Base-by-base conservation (phyloP, 768 basidiomycete genomes). In the Auricularia cornea region DNA sequence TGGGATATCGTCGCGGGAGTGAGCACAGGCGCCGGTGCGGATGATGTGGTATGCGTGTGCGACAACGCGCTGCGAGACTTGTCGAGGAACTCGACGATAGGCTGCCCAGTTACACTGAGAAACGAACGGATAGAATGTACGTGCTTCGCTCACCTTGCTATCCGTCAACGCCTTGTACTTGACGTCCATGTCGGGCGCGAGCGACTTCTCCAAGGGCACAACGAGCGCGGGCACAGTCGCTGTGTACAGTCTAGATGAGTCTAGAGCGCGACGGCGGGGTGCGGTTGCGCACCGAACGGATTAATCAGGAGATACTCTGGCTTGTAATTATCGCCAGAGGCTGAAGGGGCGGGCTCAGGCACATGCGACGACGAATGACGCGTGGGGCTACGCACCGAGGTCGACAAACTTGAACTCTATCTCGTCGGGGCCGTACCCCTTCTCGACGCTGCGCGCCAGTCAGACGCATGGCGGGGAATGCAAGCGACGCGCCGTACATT, bases 381-480 rank as follows among this genome's bases (percentile, higher is more conserved):
- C 59, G 38, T 20, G 33, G 32, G n/a, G 48, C 38, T 40, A 71
- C 77, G 59, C 68, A 87, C 87, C 68, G 52, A 88, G 75, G 73
- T 91, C 84, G 11, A 93, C 89, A 30, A 82, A 71, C 72, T 81
- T 88, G 67, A 84, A 75, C 68, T 88, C 84, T 35, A 92, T 70
- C 68, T 94, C 93, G 70, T 92, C 89, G 31, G 79, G 70, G 3
- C 84, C 86, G 68, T 94, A 95, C 1, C 93, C 93, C 71, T 95
- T 95, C 75, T 95, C 93, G 65, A 76, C 74, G 16, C 81, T 80
- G n/a, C 35, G 41, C 35, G 35, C n/a, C 32, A 38, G 23, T 14
- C 10, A 14, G 11, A 14, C 11, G 11, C 11, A 3, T 57, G 8
- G 26, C 28, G 23, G 16, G 6, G 30, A 23, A 31, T 14, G 10